Conservation (phyloP, 495 filamentous ascomycete species). For the Podospora pseudocomata region DNA sequence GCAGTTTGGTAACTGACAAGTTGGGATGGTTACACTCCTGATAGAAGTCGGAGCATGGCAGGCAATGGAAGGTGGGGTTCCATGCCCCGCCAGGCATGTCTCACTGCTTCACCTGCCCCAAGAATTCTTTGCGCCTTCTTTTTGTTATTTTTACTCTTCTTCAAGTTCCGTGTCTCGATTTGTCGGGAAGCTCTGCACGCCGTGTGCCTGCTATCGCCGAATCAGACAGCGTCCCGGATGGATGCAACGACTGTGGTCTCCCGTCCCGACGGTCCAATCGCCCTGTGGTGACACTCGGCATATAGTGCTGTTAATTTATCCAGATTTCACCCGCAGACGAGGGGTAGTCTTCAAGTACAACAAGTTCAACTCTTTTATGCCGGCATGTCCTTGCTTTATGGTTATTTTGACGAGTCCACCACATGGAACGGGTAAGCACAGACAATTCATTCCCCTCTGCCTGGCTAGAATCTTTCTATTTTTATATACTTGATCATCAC, state of each 20-base stretch:
- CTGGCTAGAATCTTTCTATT: background rate
- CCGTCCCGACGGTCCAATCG: conserved; percentile 14
- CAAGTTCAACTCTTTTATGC: background rate
- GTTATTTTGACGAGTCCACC: background rate
- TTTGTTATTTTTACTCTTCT: background rate
- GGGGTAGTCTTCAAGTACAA: background rate
- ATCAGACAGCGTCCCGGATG: conserved; percentile 10
- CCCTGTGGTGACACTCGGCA: conserved; percentile 2
- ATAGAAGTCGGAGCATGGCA: background rate
- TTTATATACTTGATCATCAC: background rate
- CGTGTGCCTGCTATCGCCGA: background rate
- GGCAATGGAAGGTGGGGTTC: background rate
- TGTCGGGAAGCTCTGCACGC: background rate
- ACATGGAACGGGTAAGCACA: background rate
- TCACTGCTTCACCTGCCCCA: background rate
- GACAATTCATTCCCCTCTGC: background rate
- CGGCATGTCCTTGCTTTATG: conserved; percentile 8
- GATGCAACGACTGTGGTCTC: background rate
- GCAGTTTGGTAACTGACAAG: background rate
- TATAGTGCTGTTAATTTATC: conserved; percentile 17
- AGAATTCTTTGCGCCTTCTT: background rate
- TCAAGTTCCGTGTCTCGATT: conserved; percentile 1
- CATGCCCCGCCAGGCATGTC: background rate
- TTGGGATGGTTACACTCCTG: background rate
- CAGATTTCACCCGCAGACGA: conserved; percentile 15